Base-by-base conservation (phyloP, 306 rosid genomes). In the Fragaria nilgerrensis region DNA sequence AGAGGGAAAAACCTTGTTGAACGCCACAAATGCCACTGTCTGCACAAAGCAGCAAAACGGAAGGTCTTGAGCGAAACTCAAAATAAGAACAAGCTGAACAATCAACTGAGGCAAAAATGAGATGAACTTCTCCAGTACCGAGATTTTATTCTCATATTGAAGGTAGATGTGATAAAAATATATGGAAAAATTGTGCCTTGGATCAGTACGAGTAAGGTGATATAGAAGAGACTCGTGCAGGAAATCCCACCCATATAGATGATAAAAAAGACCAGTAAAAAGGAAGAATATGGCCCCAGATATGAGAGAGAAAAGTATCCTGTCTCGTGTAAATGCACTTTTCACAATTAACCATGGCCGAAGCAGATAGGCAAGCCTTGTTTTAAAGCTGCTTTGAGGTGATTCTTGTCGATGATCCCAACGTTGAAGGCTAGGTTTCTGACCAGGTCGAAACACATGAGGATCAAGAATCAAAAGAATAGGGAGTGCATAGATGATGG, bases 121-220 rank as follows among this genome's bases (percentile, higher is more conserved):
- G 84, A 95, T 77, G 69, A 95, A 92, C 87, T 92, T 95, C 86
- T 92, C 97, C 84, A 85, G 53, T 59, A 81, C 78, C 5, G 90
- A 84, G 62, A 90, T 86, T 19, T 87, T 79, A 34, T 59, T 77
- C 39, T 93, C 91, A 50, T 86, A 88, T 65, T 88, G 95, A 53
- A 95, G 99, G 86, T 95, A 90, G 85, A 92, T 90, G 85, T 92
- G 97, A 77, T 88, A 89, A 77, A 92, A 95, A 80, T 90, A 95
- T 59, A 92, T 83, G 63, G 99, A 92, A 79, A 92, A 95, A 77
- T 95, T 90, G 79, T 94, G 98, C 84, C 98, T 90, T 72, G 97
- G 97, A 83, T 95, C 97, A 9, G 97, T 88, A 15, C 92, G 90
- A 58, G 98, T 92, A 72, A 90, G 97, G 85, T 95, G 97, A 84